phyloP scores from a whole-genome alignment of 2,329 filamentous ascomycete species.

The Calonectria hongkongensis region DNA sequence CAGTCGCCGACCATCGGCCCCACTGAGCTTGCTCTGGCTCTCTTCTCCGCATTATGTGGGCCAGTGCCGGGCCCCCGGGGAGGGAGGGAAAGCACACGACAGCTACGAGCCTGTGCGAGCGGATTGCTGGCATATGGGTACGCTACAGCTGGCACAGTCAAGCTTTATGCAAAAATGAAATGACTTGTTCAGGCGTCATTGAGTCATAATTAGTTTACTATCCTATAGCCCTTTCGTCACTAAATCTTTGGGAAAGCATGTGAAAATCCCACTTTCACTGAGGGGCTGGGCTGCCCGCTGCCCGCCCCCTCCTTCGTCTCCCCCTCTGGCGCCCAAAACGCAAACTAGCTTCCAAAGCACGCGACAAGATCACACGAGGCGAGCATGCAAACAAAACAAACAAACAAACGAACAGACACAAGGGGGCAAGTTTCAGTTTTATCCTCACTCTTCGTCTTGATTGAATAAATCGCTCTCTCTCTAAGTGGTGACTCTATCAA shows the following conservation, averaged over 20 bases:
- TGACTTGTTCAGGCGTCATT: constrained; percentile 12
- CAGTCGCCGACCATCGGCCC: constrained; percentile 25
- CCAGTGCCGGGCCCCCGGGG: constrained; percentile 5
- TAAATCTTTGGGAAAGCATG: constrained; percentile 12
- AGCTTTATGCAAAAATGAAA: constrained; percentile 30
- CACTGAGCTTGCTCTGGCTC: neutral
- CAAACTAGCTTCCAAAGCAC: neutral
- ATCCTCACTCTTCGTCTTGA: constrained; percentile 46
- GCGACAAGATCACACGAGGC: neutral
- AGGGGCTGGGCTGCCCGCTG: neutral
- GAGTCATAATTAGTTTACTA: constrained; percentile 29
- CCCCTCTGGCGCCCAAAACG: neutral
- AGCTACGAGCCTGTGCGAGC: constrained; percentile 29
- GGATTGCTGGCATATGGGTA: constrained; percentile 15
- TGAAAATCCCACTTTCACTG: constrained; percentile 6
- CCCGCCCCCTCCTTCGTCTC: neutral
- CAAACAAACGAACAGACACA: no score
- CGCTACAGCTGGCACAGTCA: constrained; percentile 6
- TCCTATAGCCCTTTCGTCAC: constrained; percentile 27
- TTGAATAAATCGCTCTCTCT: constrained; percentile 35
- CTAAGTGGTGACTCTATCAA: constrained; percentile 52
- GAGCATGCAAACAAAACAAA: neutral
- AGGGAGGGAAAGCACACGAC: constrained; percentile 37
- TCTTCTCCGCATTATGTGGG: constrained; percentile 44
- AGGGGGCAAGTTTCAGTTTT: constrained; percentile 8